A percentile compares a stretch with the other conserved stretches of the same genome.
Evolutionary conservation across 805 yeast species (phyloP).

Genomic region (Candida coleopterorum): DNA sequence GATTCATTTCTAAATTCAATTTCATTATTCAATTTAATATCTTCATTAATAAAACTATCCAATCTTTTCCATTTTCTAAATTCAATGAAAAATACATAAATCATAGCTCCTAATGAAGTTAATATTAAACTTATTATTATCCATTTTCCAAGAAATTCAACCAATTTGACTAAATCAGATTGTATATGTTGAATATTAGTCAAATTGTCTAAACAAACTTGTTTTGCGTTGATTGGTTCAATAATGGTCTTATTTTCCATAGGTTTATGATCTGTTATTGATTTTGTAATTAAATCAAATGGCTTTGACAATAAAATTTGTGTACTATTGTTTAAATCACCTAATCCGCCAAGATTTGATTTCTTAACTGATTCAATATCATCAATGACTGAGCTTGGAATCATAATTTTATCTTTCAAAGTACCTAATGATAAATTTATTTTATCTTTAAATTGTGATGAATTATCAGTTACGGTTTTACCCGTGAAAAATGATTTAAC

Average conservation of each 20-base stretch:
- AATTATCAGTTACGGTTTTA: neutral
- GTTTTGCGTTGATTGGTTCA: constrained; percentile 1
- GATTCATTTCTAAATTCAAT: constrained; percentile 7
- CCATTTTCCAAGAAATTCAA: constrained; percentile 33
- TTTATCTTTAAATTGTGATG: constrained; percentile 27
- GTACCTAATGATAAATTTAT: constrained; percentile 57
- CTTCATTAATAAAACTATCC: constrained; percentile 20
- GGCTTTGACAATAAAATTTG: constrained; percentile 53
- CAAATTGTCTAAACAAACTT: constrained; percentile 13
- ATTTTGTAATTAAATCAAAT: constrained; percentile 43
- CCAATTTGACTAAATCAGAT: constrained; percentile 17
- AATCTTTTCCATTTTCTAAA: constrained; percentile 31
- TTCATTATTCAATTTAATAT: constrained; percentile 42
- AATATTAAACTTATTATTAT: constrained; percentile 28
- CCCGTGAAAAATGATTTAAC: constrained; percentile 10
- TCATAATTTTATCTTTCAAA: constrained; percentile 48
- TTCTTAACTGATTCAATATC: constrained; percentile 47
- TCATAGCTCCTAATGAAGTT: constrained; percentile 35
- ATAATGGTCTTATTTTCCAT: constrained; percentile 9
- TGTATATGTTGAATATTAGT: constrained; percentile 30
- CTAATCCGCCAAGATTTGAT: constrained; percentile 59
- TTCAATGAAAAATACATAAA: constrained; percentile 44
- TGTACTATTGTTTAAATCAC: constrained; percentile 56
- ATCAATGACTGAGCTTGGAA: constrained; percentile 60
- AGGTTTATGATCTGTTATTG: constrained; percentile 25